phyloP scores from a whole-genome alignment of 2,329 filamentous ascomycete species.

The Sclerotinia nivalis region DNA sequence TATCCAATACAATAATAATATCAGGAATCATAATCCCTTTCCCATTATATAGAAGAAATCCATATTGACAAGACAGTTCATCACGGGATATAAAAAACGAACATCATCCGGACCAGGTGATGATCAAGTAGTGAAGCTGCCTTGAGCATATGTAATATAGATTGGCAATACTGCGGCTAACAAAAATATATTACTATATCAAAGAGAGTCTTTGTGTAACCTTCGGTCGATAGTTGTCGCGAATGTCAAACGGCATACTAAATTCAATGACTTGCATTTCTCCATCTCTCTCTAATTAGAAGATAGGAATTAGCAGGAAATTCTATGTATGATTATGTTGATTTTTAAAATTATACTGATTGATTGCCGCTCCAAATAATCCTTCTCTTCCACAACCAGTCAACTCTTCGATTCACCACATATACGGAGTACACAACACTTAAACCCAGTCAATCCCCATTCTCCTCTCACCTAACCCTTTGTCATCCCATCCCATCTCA shows the following conservation, averaged over 20 bases:
- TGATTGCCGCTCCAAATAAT: too few relatives aligned
- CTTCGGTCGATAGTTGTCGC: too few relatives aligned
- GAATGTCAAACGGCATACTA: too few relatives aligned
- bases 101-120: slow-evolving; percentile 27
- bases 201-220: too few relatives aligned
- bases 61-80: slow-evolving; percentile 34
- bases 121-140: slow-evolving; percentile 25
- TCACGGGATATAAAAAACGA: slow-evolving; percentile 21
- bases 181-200: neutral
- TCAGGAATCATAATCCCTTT: slow-evolving; percentile 37
- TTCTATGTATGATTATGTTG: too few relatives aligned
- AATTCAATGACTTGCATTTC: too few relatives aligned
- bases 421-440: neutral
- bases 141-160: slow-evolving; percentile 20
- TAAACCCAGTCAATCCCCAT: neutral
- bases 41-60: slow-evolving; percentile 41
- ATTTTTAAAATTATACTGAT: too few relatives aligned
- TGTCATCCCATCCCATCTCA: neutral
- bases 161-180: neutral
- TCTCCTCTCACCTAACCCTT: too few relatives aligned
- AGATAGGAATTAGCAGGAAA: too few relatives aligned
- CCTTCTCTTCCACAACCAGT: neutral
- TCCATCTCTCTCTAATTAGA: too few relatives aligned
- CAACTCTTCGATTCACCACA: too few relatives aligned
- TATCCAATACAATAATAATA: neutral